These are phyloP conservation scores for Leptodontidium sp. DNA, from an alignment of 2,329 filamentous ascomycete genomes.

Conservation along the genomic window DNA sequence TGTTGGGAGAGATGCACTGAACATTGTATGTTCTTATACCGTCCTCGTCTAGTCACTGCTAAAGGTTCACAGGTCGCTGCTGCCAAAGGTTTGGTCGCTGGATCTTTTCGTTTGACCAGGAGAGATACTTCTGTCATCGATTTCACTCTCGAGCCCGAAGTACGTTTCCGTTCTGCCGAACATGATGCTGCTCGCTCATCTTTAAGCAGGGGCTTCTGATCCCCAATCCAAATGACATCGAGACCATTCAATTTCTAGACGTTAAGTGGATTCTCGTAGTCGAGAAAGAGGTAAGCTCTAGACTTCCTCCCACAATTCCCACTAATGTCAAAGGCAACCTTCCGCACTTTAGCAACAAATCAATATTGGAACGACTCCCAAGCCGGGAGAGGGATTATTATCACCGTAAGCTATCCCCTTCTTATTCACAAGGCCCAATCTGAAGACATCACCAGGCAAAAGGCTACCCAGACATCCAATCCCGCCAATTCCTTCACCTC, in stretches of 20 bases:
- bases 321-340: conserved; percentile 69
- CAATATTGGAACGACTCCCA: conserved; percentile 60
- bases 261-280: conserved; percentile 75
- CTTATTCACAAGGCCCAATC: neutral
- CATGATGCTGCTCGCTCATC: neutral
- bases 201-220: conserved; percentile 64
- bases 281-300: conserved; percentile 73
- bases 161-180: conserved; percentile 32
- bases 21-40: conserved; percentile 64
- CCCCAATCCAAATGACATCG: conserved; percentile 60
- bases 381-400: conserved; percentile 65
- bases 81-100: conserved; percentile 75
- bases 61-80: conserved; percentile 66
- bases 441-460: conserved; percentile 64
- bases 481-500: conserved; percentile 68
- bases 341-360: conserved; percentile 69
- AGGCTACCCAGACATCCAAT: conserved; percentile 81
- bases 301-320: conserved; percentile 1
- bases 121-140: conserved; percentile 53
- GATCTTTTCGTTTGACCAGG: conserved; percentile 59
- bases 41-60: neutral
- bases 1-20: conserved; percentile 69
- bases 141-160: conserved; percentile 52
- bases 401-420: conserved; percentile 62
- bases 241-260: conserved; percentile 56